These are phyloP conservation scores for Aureobasidium lini DNA, from an alignment of 2,329 filamentous ascomycete species.

Conservation along the genomic window DNA sequence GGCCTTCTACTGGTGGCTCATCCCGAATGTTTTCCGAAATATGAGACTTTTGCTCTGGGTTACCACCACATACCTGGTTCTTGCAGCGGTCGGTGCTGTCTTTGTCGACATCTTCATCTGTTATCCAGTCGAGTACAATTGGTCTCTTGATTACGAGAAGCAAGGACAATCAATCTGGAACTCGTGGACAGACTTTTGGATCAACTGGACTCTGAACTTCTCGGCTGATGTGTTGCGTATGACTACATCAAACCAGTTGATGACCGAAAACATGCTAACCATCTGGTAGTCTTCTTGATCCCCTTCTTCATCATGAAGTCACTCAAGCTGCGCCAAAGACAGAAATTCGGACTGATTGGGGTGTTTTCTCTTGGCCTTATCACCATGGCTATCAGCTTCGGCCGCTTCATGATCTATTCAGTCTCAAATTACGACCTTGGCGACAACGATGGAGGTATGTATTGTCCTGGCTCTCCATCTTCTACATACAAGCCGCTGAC, in stretches of 20 bases:
- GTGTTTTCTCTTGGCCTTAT: slow-evolving; percentile 5
- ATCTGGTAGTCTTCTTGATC: background rate
- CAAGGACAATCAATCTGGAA: slow-evolving; percentile 8
- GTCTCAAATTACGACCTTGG: background rate
- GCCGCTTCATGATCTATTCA: slow-evolving; percentile 2
- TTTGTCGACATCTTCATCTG: background rate
- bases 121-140: background rate
- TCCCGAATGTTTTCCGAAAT: background rate
- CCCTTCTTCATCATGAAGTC: slow-evolving; percentile 5
- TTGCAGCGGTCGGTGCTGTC: background rate
- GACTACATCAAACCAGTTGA: background rate
- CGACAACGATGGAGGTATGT: slow-evolving; percentile 5
- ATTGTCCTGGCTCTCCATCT: background rate
- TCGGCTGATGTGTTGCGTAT: background rate
- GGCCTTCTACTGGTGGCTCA: slow-evolving; percentile 10
- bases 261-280: background rate
- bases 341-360: slow-evolving; percentile 1
- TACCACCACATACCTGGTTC: background rate
- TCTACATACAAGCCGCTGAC: background rate
- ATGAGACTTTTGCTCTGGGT: background rate
- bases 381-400: slow-evolving; percentile 11
- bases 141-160: slow-evolving; percentile 3
- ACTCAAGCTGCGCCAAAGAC: slow-evolving; percentile 5
- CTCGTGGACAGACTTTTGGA: background rate
- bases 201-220: slow-evolving; percentile 1